Conservation (phyloP, 2,329 filamentous ascomycete species). For the Botryotinia narcissicola region DNA sequence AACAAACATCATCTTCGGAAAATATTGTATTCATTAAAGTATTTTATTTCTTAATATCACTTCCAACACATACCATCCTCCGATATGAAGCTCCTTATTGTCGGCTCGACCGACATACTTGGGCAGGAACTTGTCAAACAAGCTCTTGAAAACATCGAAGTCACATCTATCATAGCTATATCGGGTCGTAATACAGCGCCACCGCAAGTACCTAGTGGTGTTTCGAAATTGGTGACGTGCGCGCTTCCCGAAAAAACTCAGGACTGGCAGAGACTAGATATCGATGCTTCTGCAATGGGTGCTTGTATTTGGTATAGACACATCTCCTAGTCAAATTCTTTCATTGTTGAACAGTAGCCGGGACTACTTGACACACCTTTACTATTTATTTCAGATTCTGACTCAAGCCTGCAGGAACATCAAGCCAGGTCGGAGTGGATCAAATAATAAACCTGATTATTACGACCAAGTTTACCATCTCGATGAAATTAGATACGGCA, state of each 20-base stretch:
- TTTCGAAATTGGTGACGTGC: neutral
- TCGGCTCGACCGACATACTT: neutral
- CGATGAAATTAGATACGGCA: no score
- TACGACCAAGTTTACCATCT: no score
- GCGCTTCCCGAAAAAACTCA: neutral
- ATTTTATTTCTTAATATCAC: neutral
- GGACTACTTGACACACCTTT: no score
- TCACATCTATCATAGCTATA: neutral
- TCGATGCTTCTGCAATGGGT: neutral
- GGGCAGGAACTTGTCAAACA: neutral
- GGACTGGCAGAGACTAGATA: neutral
- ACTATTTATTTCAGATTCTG: no score
- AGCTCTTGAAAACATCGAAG: neutral
- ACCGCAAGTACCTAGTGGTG: neutral
- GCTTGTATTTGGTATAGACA: neutral
- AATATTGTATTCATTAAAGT: neutral
- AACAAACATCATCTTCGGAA: neutral
- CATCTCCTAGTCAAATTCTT: neutral
- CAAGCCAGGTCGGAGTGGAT: no score
- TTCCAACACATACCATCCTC: neutral
- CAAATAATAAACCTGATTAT: no score
- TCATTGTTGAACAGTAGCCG: neutral
- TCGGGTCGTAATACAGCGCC: neutral
- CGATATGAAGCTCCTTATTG: neutral
- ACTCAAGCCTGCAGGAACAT: no score